Conservation (phyloP, 2,329 filamentous ascomycete species). For the Fusarium sp. region DNA sequence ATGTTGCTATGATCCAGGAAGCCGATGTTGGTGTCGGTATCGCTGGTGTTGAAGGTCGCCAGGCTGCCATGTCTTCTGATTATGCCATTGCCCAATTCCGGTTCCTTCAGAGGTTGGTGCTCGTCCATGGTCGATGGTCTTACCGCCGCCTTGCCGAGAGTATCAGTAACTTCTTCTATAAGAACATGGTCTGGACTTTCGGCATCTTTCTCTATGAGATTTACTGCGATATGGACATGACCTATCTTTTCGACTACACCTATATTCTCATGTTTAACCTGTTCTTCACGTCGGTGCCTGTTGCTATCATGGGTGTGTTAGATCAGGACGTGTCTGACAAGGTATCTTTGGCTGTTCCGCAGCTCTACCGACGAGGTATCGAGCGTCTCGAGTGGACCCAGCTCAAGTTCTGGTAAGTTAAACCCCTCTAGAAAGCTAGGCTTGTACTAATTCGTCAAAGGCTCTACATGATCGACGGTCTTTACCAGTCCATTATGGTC, state of each 20-base stretch:
- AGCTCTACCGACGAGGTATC: conserved; percentile 95
- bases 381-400: conserved; percentile 98
- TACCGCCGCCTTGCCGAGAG: conserved; percentile 93
- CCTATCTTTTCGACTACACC: conserved; percentile 97
- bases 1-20: conserved; percentile 98
- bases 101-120: conserved; percentile 85
- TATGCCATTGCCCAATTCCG: conserved; percentile 96
- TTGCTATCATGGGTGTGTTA: conserved; percentile 95
- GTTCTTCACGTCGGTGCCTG: conserved; percentile 94
- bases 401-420: conserved; percentile 90
- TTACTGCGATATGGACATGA: conserved; percentile 95
- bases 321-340: conserved; percentile 97
- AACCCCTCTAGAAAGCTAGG: neutral
- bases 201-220: conserved; percentile 98
- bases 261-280: conserved; percentile 98
- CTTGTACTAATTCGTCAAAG: conserved; percentile 58
- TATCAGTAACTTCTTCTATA: conserved; percentile 99
- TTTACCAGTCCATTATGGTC: conserved; percentile 94
- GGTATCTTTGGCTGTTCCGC: conserved; percentile 93
- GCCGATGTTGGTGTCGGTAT: conserved; percentile 97
- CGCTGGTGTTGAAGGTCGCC: conserved; percentile 90
- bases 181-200: conserved; percentile 99
- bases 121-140: conserved; percentile 96
- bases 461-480: conserved; percentile 93
- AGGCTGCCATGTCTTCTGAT: conserved; percentile 96